Evolutionary conservation across 306 rosid species (phyloP), one percentile per base, ranked within the genome.

Genomic region (Corylus avellana): DNA sequence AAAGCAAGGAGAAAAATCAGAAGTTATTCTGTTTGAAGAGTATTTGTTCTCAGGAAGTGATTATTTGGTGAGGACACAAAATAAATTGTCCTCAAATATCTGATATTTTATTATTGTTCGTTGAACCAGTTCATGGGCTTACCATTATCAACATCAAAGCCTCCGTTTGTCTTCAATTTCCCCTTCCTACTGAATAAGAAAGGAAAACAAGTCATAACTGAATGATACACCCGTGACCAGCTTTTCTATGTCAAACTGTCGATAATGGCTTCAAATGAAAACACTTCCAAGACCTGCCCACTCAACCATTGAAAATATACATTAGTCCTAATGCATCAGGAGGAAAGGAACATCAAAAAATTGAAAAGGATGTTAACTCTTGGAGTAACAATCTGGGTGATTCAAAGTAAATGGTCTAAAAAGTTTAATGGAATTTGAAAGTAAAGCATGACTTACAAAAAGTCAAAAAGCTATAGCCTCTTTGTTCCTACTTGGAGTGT

Each of bases 121-220:
- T 50, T 61, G 56, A 48, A 44, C 51, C 3, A 80, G 12, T 7
- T 67, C 68, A 57, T 63, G 72, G 42, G 76, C 54, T 78, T 85
- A 94, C 98, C 98, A 74, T 88, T 90, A 44, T 81, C 91, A 13
- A 67, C 70, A 27, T 75, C 86, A 57, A 56, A 85, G 70, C 77
- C 56, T 51, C 53, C 78, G 49, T 57, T 80, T 10, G 79, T 78
- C 46, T 90, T 55, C 79, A 82, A 49, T 11, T 66, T 32, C n/a
- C 8, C 73, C 77, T 74, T 87, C 87, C 81, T 86, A 64, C 90
- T 9, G 78, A 79, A 81, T 51, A 74, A 85, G 88, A 59, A 85
- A 74, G 95, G 84, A 64, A 94, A 88, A 82, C 95, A 94, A 72
- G 82, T 70, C 98, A 94, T 94, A 39, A 77, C 80, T 80, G 80